phyloP scores from a whole-genome alignment of 176 grass and related monocot species.

The Poa annua region DNA sequence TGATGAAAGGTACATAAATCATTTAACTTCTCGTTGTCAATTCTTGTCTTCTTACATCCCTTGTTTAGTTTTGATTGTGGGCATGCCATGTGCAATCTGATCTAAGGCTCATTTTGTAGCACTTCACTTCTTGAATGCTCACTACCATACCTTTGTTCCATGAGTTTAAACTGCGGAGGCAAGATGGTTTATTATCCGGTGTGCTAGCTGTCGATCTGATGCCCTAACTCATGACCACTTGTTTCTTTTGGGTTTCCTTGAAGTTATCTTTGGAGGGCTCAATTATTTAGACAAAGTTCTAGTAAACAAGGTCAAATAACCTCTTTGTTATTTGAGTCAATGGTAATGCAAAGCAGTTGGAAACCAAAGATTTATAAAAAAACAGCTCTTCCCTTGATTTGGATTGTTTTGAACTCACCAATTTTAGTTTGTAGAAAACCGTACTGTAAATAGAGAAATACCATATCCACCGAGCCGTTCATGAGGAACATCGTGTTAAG shows the following conservation, averaged over 20 bases:
- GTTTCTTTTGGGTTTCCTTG: background rate
- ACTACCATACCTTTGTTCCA: constrained; percentile 4
- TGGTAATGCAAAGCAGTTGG: background rate
- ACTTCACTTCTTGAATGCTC: background rate
- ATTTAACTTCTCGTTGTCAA: background rate
- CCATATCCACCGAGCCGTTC: background rate
- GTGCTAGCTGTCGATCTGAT: constrained; percentile 18
- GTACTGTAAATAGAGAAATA: background rate
- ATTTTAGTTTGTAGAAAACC: background rate
- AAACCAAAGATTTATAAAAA: background rate
- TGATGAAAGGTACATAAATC: constrained; percentile 80
- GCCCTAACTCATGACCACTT: background rate
- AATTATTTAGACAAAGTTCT: constrained; percentile 13
- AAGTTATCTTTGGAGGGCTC: constrained; percentile 34
- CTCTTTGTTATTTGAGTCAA: background rate
- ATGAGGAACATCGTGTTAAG: background rate
- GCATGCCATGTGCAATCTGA: constrained; percentile 13
- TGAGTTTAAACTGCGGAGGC: background rate
- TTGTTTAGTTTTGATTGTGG: constrained; percentile 10
- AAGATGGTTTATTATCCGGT: constrained; percentile 14
- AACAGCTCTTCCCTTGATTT: background rate
- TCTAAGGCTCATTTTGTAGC: background rate
- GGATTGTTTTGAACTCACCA: background rate
- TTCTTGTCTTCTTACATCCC: background rate
- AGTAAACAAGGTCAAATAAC: background rate